phyloP scores from a whole-genome alignment of 1,284 basidiomycete genomes.

The Earliella scabrosa region DNA sequence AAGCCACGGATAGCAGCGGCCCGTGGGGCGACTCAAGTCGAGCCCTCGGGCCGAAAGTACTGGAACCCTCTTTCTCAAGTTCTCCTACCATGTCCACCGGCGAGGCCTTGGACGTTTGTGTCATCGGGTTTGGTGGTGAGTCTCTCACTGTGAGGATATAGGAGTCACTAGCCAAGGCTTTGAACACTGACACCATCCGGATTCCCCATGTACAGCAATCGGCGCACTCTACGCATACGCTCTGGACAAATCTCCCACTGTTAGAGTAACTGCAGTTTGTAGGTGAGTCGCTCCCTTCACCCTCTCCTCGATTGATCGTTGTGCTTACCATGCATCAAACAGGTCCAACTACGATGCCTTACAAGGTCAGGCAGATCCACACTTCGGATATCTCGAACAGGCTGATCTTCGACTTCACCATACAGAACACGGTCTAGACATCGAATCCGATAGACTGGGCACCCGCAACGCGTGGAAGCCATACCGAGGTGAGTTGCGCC shows the following conservation, averaged over 20 bases:
- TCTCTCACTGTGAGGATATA: background rate
- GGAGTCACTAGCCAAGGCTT: background rate
- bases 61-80: too few species aligned
- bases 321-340: too few species aligned
- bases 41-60: too few species aligned
- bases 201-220: slow-evolving; percentile 32
- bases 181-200: background rate
- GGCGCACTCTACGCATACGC: slow-evolving; percentile 39
- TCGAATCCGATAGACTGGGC: slow-evolving; percentile 37
- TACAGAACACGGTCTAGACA: slow-evolving; percentile 37
- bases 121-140: slow-evolving; percentile 30
- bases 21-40: too few species aligned
- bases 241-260: slow-evolving; percentile 31
- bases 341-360: slow-evolving; percentile 39
- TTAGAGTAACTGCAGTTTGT: slow-evolving; percentile 38
- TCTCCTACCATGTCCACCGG: slow-evolving; percentile 4
- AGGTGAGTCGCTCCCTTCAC: slow-evolving; percentile 33
- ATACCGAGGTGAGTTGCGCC: slow-evolving; percentile 41
- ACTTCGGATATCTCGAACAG: background rate
- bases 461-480: slow-evolving; percentile 35
- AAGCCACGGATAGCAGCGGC: too few species aligned
- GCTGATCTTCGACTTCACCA: background rate
- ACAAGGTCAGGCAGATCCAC: slow-evolving; percentile 22
- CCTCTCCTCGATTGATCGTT: too few species aligned
- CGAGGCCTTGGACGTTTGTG: slow-evolving; percentile 21